Conservation (phyloP, 176 grass and related monocot genomes). For the Aechmea fasciata region DNA sequence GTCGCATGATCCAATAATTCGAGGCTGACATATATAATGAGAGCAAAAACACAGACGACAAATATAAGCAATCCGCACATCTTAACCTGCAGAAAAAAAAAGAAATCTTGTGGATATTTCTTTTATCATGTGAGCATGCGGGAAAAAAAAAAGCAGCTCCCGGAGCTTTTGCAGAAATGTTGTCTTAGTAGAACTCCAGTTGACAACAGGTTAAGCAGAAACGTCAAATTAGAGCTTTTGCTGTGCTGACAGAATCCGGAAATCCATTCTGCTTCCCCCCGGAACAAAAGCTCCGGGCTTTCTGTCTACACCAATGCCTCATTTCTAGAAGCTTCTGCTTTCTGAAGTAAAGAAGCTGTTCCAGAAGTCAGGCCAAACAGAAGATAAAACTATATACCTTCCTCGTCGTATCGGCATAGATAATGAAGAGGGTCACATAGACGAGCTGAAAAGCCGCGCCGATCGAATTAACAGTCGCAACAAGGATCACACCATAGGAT, state of each 20-base stretch:
- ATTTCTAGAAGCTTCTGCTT: too few relatives aligned
- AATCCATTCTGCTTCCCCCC: too few relatives aligned
- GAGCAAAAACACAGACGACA: conserved; percentile 32
- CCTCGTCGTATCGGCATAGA: conserved; percentile 40
- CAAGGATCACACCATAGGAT: conserved; percentile 73
- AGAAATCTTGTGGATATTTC: not conserved
- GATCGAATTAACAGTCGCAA: conserved; percentile 75
- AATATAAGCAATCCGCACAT: conserved; percentile 49
- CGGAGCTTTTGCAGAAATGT: not conserved
- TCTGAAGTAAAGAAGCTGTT: too few relatives aligned
- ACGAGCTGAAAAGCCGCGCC: conserved; percentile 77
- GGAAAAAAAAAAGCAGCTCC: not conserved
- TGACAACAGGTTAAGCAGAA: not conserved
- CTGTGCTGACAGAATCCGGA: too few relatives aligned
- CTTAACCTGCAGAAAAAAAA: conserved; percentile 54
- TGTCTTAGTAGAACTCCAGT: not conserved
- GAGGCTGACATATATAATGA: conserved; percentile 57
- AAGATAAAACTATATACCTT: conserved; percentile 27
- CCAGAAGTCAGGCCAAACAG: not conserved
- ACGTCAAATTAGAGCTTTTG: too few relatives aligned
- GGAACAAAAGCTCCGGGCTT: too few relatives aligned
- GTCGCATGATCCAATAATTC: conserved; percentile 46
- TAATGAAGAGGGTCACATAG: conserved; percentile 63
- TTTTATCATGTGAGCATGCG: not conserved
- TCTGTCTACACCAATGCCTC: not conserved